Evolutionary conservation across 441 rosid genomes (phyloP).

Genomic region (Syzygium malaccense): DNA sequence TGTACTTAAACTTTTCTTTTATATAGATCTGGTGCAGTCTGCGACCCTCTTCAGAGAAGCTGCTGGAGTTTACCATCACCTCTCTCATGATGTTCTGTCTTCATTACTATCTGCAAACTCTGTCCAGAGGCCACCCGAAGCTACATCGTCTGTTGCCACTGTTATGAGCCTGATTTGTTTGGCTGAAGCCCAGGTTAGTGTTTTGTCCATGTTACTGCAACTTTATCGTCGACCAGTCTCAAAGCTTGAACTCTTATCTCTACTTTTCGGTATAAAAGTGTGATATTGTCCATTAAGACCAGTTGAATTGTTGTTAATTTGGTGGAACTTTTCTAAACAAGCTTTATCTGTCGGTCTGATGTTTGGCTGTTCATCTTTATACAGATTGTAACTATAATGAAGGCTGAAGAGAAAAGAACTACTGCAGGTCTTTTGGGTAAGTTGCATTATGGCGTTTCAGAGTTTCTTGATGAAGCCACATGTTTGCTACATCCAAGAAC

Average conservation of each 20-base stretch:
- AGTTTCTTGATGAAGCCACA: constrained; percentile 45
- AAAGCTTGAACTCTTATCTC: not conserved
- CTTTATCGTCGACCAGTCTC: not conserved
- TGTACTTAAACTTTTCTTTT: not conserved
- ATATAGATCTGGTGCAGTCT: constrained; percentile 45
- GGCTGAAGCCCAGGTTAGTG: constrained; percentile 78
- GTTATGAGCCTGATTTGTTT: constrained; percentile 61
- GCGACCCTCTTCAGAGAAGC: constrained; percentile 66
- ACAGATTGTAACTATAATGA: constrained; percentile 49
- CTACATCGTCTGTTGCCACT: constrained; percentile 36
- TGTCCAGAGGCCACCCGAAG: constrained; percentile 52
- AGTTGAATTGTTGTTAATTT: not conserved
- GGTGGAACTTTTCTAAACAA: not conserved
- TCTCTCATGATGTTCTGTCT: constrained; percentile 49
- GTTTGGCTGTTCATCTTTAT: not conserved
- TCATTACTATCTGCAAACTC: constrained; percentile 26
- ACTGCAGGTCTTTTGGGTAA: constrained; percentile 49
- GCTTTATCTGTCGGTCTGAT: not conserved
- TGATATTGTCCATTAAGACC: not conserved
- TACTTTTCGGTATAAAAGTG: not conserved
- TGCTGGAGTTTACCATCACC: constrained; percentile 61
- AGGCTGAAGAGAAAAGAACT: constrained; percentile 54
- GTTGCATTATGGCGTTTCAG: constrained; percentile 63
- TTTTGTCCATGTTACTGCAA: not conserved
- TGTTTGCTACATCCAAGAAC: constrained; percentile 17